phyloP scores from a whole-genome alignment of 2,329 filamentous ascomycete genomes.

The Clonostachys sp. region DNA sequence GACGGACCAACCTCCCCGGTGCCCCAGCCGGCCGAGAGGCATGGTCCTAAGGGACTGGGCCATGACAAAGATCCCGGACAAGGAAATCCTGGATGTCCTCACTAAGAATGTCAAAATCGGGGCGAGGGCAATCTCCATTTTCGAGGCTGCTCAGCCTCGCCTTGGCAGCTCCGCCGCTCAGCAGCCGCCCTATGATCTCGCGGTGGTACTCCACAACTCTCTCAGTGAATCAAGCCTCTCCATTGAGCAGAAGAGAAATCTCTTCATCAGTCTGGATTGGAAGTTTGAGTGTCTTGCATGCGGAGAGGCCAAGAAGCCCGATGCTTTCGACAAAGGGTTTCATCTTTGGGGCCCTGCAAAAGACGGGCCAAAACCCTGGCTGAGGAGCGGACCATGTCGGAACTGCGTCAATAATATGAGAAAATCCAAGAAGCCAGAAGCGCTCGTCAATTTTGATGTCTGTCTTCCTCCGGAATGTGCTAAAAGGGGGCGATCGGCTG shows the following conservation, averaged over 20 bases:
- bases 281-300: neutral
- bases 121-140: no score
- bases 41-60: no score
- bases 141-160: no score
- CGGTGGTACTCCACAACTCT: neutral
- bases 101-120: no score
- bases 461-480: no score
- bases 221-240: neutral
- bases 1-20: no score
- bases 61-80: no score
- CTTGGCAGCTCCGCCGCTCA: neutral
- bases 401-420: neutral
- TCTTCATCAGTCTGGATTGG: neutral
- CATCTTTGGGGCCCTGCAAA: neutral
- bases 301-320: neutral
- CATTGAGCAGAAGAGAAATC: neutral
- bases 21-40: no score
- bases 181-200: neutral
- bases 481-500: no score
- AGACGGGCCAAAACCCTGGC: neutral
- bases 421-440: neutral
- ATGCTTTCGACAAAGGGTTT: neutral
- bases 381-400: conserved; percentile 1
- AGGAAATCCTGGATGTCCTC: no score
- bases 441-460: no score